Evolutionary conservation across 2,329 filamentous ascomycete genomes (phyloP).

Genomic region (Trichoderma oligosporum): DNA sequence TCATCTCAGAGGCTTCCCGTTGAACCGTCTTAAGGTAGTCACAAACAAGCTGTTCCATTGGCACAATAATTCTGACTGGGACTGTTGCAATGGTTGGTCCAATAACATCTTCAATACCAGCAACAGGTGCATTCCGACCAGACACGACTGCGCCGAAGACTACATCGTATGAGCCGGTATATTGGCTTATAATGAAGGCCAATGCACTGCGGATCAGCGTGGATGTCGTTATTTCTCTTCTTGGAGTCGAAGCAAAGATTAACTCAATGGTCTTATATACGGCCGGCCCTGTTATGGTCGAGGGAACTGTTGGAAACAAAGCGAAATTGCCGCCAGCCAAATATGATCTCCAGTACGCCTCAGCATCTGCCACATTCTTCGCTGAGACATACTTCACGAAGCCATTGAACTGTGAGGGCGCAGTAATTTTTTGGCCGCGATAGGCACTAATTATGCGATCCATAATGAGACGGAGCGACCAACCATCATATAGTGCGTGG

Average conservation of each 20-base stretch:
- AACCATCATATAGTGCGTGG: slow-evolving; percentile 23
- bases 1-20: slow-evolving; percentile 4
- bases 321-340: too few relatives aligned
- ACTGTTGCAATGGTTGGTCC: slow-evolving; percentile 27
- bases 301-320: too few relatives aligned
- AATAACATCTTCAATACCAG: slow-evolving; percentile 21
- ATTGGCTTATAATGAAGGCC: slow-evolving; percentile 29
- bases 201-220: neutral
- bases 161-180: slow-evolving; percentile 28
- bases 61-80: slow-evolving; percentile 8
- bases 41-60: neutral
- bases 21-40: slow-evolving; percentile 1
- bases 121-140: slow-evolving; percentile 22
- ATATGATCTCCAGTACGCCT: too few relatives aligned
- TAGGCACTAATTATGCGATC: neutral
- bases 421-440: neutral
- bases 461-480: neutral
- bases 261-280: too few relatives aligned
- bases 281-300: too few relatives aligned
- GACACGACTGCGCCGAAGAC: slow-evolving; percentile 23
- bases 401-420: too few relatives aligned
- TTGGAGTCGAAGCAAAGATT: too few relatives aligned
- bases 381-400: too few relatives aligned
- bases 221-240: neutral
- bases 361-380: too few relatives aligned